Evolutionary conservation across 495 filamentous ascomycete genomes (phyloP).

Genomic region (Aspergillus carlsbadensis): DNA sequence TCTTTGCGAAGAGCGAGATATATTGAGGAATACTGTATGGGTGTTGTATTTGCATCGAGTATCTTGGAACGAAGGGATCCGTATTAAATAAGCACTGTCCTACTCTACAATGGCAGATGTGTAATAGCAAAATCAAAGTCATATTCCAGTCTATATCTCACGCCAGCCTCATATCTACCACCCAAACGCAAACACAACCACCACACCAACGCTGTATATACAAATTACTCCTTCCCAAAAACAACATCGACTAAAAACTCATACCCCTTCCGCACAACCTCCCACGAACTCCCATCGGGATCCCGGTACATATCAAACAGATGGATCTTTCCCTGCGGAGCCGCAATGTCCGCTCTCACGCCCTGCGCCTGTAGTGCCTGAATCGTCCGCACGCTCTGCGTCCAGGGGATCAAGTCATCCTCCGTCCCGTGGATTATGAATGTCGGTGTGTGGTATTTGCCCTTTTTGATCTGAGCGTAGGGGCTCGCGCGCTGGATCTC

Average conservation of each 20-base stretch:
- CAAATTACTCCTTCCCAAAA: not conserved
- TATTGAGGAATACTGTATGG: too few species aligned
- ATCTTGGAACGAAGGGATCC: too few species aligned
- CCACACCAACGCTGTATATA: not conserved
- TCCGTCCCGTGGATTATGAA: slow-evolving; percentile 44
- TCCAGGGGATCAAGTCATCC: slow-evolving; percentile 51
- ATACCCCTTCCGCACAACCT: slow-evolving; percentile 2
- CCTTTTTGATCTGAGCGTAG: slow-evolving; percentile 34
- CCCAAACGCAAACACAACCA: too few species aligned
- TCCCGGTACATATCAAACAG: slow-evolving; percentile 33
- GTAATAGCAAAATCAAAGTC: too few species aligned
- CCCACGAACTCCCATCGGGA: slow-evolving; percentile 7
- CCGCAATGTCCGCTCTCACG: slow-evolving; percentile 24
- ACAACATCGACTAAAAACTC: not conserved
- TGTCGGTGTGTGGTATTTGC: slow-evolving; percentile 42
- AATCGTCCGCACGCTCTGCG: slow-evolving; percentile 32
- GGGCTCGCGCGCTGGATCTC: slow-evolving; percentile 35
- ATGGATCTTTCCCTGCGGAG: slow-evolving; percentile 34
- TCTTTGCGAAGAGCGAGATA: too few species aligned
- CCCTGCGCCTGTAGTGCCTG: slow-evolving; percentile 27
- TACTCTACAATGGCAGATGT: too few species aligned
- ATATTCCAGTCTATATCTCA: too few species aligned
- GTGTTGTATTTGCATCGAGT: too few species aligned
- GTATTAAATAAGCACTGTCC: too few species aligned
- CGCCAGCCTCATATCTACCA: too few species aligned